Percentiles rank a stretch among this genome's conserved stretches.
These are phyloP conservation scores for Macaranga tanarius DNA, from an alignment of 441 rosid genomes.

Conservation along the genomic window DNA sequence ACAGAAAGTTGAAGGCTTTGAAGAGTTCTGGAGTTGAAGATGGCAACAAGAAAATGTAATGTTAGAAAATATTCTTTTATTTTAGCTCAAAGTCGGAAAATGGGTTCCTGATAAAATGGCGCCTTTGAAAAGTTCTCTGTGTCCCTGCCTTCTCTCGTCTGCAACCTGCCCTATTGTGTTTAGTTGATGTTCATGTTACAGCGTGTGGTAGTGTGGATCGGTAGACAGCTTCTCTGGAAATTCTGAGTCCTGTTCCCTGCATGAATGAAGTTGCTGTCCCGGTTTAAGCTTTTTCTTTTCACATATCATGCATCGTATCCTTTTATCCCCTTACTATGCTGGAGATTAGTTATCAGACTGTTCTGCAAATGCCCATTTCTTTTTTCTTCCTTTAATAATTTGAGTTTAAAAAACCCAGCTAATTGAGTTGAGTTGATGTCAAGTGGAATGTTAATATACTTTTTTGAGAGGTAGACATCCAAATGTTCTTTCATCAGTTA, in stretches of 20 bases:
- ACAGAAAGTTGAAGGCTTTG: conserved; percentile 74
- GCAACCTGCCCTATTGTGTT: conserved; percentile 27
- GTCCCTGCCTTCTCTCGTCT: conserved; percentile 22
- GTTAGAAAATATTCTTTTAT: conserved; percentile 26
- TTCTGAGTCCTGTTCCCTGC: conserved; percentile 23
- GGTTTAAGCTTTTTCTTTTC: conserved; percentile 6
- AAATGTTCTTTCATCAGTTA: background rate
- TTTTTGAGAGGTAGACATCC: background rate
- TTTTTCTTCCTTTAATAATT: background rate
- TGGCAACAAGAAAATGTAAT: conserved; percentile 39
- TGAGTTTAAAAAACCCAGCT: conserved; percentile 10
- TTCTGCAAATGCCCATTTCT: background rate
- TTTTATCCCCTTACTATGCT: background rate
- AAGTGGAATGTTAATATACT: background rate
- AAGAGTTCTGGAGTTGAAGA: conserved; percentile 43
- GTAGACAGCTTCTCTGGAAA: conserved; percentile 31
- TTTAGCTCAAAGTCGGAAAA: conserved; percentile 25
- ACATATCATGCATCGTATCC: background rate
- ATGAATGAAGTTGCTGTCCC: conserved; percentile 28
- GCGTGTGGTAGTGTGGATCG: conserved; percentile 30
- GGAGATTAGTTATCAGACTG: background rate
- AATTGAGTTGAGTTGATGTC: conserved; percentile 3
- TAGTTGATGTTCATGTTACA: conserved; percentile 30
- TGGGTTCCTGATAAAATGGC: conserved; percentile 24
- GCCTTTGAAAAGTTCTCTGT: conserved; percentile 26